Conservation (phyloP, 371 early-diverging fungal genomes). For the Cokeromyces recurvatus region DNA sequence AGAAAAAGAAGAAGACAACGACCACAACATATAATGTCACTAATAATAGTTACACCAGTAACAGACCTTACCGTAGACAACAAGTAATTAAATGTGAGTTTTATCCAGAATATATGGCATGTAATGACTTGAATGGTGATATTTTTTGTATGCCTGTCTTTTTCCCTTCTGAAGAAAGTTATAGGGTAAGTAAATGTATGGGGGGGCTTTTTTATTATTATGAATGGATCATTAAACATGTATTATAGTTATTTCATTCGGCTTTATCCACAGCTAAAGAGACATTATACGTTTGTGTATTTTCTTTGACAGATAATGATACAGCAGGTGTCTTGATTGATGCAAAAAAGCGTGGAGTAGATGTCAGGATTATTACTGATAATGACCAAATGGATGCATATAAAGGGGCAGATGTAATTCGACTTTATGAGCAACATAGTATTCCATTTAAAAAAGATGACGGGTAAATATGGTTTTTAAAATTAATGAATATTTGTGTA, state of each 20-base stretch:
- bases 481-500: neutral
- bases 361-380: slow-evolving; percentile 55
- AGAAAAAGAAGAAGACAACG: slow-evolving; percentile 13
- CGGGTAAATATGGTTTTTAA: neutral
- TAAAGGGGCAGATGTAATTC: slow-evolving; percentile 48
- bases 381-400: slow-evolving; percentile 52
- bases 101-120: slow-evolving; percentile 9
- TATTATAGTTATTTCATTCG: slow-evolving; percentile 32
- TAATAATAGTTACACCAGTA: neutral
- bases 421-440: slow-evolving; percentile 37
- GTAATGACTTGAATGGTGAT: slow-evolving; percentile 12
- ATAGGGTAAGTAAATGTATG: slow-evolving; percentile 10
- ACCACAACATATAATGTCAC: slow-evolving; percentile 7
- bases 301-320: slow-evolving; percentile 54
- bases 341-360: slow-evolving; percentile 53
- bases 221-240: slow-evolving; percentile 20
- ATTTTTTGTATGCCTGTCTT: slow-evolving; percentile 50
- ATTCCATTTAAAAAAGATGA: slow-evolving; percentile 44
- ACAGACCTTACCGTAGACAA: slow-evolving; percentile 5
- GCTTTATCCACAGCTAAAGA: slow-evolving; percentile 44
- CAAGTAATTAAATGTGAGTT: slow-evolving; percentile 9
- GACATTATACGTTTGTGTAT: slow-evolving; percentile 51
- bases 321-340: slow-evolving; percentile 45
- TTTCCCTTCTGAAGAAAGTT: slow-evolving; percentile 50
- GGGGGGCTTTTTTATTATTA: neutral